phyloP scores from a whole-genome alignment of 2,329 filamentous ascomycete species.

The Metarhizium brunneum region DNA sequence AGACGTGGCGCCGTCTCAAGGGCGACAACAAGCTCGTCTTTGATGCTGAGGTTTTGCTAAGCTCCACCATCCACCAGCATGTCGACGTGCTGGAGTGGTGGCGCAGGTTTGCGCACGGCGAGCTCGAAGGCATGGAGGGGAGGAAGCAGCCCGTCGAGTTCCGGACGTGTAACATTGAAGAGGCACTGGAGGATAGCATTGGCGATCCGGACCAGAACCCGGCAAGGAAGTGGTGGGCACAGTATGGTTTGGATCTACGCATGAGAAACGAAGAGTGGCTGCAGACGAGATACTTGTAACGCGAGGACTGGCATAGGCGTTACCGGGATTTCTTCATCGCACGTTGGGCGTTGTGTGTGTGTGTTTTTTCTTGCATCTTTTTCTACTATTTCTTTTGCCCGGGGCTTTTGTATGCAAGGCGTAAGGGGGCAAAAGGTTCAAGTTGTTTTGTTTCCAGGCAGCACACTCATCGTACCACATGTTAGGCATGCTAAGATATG shows the following conservation, averaged over 20 bases:
- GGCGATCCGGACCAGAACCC: constrained; percentile 51
- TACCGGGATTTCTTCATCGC: too few relatives aligned
- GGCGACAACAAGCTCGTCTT: constrained; percentile 61
- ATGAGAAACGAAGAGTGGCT: constrained; percentile 85
- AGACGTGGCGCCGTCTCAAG: constrained; percentile 68
- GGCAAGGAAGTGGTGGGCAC: constrained; percentile 80
- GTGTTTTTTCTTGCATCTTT: background rate
- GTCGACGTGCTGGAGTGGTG: constrained; percentile 87
- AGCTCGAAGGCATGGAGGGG: constrained; percentile 44
- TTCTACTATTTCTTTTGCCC: background rate
- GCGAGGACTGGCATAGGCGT: background rate
- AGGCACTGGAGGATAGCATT: constrained; percentile 82
- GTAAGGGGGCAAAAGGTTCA: background rate
- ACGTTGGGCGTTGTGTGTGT: background rate
- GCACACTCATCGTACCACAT: background rate
- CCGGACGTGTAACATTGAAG: constrained; percentile 91
- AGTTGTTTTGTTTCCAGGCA: too few relatives aligned
- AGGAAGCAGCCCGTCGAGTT: constrained; percentile 69
- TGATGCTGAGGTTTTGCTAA: constrained; percentile 74
- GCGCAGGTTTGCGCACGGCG: constrained; percentile 57
- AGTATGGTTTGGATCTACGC: constrained; percentile 72
- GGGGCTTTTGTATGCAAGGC: background rate
- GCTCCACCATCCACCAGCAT: constrained; percentile 80
- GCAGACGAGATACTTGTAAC: constrained; percentile 62
- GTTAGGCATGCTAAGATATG: background rate